Evolutionary conservation across 2,329 filamentous ascomycete species (phyloP).

Genomic region (Coleophoma eucalyptorum): DNA sequence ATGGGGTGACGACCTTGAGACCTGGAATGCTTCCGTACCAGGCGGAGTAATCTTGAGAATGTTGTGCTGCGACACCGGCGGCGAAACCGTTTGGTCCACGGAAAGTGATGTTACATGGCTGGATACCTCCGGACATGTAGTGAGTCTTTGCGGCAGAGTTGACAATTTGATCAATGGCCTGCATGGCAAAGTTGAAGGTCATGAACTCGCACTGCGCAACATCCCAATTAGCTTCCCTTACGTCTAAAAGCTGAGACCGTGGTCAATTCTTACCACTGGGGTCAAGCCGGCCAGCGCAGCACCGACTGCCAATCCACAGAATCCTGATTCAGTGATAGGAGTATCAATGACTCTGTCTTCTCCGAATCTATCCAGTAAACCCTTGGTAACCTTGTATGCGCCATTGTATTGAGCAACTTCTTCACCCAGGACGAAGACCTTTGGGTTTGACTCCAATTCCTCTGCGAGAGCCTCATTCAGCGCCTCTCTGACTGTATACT

Average conservation of each 20-base stretch:
- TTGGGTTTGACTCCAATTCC: constrained; percentile 90
- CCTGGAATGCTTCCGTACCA: constrained; percentile 99
- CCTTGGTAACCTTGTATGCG: constrained; percentile 99
- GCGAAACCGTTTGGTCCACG: constrained; percentile 98
- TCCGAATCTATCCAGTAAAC: constrained; percentile 92
- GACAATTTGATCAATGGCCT: constrained; percentile 99
- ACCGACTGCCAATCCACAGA: constrained; percentile 89
- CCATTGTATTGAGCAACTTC: constrained; percentile 99
- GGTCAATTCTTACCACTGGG: constrained; percentile 69
- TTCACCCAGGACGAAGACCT: constrained; percentile 95
- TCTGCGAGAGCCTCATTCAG: constrained; percentile 97
- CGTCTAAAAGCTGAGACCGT: constrained; percentile 3
- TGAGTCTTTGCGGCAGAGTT: constrained; percentile 99
- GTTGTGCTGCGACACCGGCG: constrained; percentile 90
- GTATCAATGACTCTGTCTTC: constrained; percentile 97
- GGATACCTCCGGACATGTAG: constrained; percentile 99
- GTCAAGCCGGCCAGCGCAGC: constrained; percentile 91
- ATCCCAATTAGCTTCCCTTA: constrained; percentile 10
- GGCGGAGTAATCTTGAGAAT: constrained; percentile 97
- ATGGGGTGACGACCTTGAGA: constrained; percentile 93
- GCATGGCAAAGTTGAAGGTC: constrained; percentile 99
- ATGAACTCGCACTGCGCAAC: constrained; percentile 87
- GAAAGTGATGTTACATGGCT: constrained; percentile 99
- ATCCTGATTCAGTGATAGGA: constrained; percentile 96
- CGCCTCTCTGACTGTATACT: constrained; percentile 95